phyloP scores from a whole-genome alignment of 2,329 filamentous ascomycete genomes.

The Colletotrichum abscissum region DNA sequence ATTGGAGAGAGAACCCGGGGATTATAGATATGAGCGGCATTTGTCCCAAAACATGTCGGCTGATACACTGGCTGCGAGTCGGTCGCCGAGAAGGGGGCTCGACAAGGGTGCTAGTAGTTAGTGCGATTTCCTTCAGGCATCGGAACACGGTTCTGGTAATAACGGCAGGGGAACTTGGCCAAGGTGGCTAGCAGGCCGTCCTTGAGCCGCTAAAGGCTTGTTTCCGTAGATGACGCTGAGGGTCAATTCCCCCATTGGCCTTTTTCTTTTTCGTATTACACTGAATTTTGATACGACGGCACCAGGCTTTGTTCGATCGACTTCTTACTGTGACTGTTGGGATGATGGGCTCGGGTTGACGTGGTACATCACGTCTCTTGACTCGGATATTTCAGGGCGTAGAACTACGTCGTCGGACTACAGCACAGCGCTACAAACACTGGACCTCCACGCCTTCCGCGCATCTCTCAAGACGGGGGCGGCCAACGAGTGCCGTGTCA shows the following conservation, averaged over 20 bases:
- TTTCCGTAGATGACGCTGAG: neutral
- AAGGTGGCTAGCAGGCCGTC: neutral
- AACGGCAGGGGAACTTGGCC: neutral
- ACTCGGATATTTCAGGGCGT: neutral
- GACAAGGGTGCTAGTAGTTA: conserved; percentile 6
- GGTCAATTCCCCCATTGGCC: neutral
- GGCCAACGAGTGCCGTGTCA: neutral
- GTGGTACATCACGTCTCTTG: neutral
- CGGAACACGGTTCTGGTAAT: conserved; percentile 1
- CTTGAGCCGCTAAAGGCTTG: conserved; percentile 3
- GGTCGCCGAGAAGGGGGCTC: conserved; percentile 3
- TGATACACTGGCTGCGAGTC: neutral
- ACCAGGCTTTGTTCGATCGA: neutral
- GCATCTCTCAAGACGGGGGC: neutral
- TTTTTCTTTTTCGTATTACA: too few relatives aligned
- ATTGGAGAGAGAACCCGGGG: neutral
- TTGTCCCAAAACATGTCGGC: neutral
- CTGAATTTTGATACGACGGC: neutral
- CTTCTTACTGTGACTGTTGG: neutral
- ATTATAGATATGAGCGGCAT: conserved; percentile 13
- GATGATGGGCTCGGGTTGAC: neutral
- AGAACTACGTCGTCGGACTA: neutral
- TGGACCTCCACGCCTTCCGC: neutral
- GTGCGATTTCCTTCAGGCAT: conserved; percentile 1
- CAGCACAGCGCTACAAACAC: neutral